Evolutionary conservation across 2,329 filamentous ascomycete genomes (phyloP).

Genomic region (Diaporthe aspalathi): DNA sequence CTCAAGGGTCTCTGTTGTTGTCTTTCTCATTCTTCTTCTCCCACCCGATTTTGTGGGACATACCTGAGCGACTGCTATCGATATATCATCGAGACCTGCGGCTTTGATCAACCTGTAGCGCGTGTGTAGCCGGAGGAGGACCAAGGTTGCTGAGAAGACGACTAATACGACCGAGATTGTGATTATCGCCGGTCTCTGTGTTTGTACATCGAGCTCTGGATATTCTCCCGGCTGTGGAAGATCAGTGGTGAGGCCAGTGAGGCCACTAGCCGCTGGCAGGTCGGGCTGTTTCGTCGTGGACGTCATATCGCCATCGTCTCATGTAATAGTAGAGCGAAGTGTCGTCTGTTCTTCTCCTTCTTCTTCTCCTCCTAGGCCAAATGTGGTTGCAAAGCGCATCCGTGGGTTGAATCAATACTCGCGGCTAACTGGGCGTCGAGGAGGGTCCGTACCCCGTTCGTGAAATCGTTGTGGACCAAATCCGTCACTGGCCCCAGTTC

Average conservation of each 20-base stretch:
- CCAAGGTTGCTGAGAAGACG: constrained; percentile 42
- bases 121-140: constrained; percentile 47
- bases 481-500: neutral
- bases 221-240: constrained; percentile 40
- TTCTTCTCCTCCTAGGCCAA: neutral
- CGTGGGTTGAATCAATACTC: neutral
- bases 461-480: neutral
- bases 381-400: neutral
- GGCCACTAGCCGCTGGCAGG: constrained; percentile 18
- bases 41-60: neutral
- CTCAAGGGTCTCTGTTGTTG: no score
- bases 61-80: constrained; percentile 45
- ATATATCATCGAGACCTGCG: constrained; percentile 45
- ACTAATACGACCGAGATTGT: constrained; percentile 44
- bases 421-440: neutral
- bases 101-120: constrained; percentile 43
- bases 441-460: neutral
- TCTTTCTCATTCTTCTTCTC: neutral
- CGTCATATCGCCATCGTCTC: constrained; percentile 31
- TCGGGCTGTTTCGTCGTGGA: constrained; percentile 27
- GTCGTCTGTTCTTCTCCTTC: neutral
- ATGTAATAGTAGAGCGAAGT: neutral
- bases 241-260: constrained; percentile 31
- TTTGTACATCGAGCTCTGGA: constrained; percentile 44
- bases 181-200: constrained; percentile 43